Evolutionary conservation across 768 basidiomycete genomes (phyloP).

Genomic region (Tricholoma flavovirens): DNA sequence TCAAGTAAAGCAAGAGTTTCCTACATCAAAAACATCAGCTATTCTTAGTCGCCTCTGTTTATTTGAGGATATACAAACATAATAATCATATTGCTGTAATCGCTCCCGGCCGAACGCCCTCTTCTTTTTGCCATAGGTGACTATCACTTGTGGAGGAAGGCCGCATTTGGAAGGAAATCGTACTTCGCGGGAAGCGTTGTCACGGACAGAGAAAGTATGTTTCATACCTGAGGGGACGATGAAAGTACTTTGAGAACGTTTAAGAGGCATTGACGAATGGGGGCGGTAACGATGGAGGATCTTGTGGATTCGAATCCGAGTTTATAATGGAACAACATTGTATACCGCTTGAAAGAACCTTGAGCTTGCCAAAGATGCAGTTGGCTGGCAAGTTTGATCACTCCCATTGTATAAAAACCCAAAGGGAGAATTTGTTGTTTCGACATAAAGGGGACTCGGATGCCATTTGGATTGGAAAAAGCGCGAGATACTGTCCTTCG

Average conservation of each 20-base stretch:
- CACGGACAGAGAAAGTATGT: background rate
- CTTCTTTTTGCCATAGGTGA: conserved; percentile 2
- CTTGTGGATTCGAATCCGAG: background rate
- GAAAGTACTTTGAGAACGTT: conserved; percentile 1
- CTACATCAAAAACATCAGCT: background rate
- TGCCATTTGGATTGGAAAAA: too few relatives aligned
- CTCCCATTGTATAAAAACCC: background rate
- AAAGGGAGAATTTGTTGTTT: background rate
- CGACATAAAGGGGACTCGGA: background rate
- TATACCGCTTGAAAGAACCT: too few relatives aligned
- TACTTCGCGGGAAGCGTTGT: background rate
- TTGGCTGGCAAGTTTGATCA: background rate
- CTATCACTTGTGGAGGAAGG: conserved; percentile 2
- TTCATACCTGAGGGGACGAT: background rate
- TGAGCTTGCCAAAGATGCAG: too few relatives aligned
- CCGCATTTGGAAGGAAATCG: background rate
- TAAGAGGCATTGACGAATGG: background rate
- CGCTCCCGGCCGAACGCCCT: conserved; percentile 6
- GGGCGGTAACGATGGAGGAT: too few relatives aligned
- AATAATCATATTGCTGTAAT: background rate
- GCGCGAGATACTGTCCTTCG: too few relatives aligned
- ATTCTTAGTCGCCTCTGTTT: background rate
- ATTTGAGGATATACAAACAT: background rate
- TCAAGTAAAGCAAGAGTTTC: background rate
- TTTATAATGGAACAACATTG: background rate